Percentiles rank a stretch among this genome's conserved stretches.
Evolutionary conservation across 768 basidiomycete species (phyloP).

Genomic region (Dioszegia aurantiaca): DNA sequence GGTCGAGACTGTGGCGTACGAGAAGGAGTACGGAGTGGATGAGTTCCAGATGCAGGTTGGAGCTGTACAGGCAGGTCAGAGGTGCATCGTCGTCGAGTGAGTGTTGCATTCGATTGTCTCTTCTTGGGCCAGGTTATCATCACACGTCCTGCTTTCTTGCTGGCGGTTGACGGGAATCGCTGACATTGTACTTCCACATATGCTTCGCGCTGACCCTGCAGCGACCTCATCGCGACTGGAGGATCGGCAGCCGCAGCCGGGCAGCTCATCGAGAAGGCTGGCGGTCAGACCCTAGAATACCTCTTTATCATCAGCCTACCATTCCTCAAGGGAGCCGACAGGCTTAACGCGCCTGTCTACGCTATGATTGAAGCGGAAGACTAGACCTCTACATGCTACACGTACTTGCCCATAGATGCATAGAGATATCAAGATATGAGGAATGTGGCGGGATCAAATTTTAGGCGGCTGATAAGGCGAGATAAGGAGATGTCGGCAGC

Average conservation of each 20-base stretch:
- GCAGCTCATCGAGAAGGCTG: conserved; percentile 75
- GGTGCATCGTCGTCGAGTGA: conserved; percentile 76
- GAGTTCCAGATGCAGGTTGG: conserved; percentile 93
- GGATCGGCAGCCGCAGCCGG: conserved; percentile 93
- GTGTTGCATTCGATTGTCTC: no score
- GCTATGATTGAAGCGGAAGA: conserved; percentile 79
- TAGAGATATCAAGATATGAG: not conserved
- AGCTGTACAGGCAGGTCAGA: conserved; percentile 76
- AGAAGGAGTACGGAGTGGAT: conserved; percentile 93
- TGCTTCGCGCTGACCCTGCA: conserved; percentile 22
- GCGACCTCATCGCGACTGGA: conserved; percentile 91
- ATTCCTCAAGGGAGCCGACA: conserved; percentile 60
- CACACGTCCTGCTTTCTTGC: no score
- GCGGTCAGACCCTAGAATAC: conserved; percentile 84
- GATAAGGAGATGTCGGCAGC: conserved; percentile 10
- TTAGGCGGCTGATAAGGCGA: conserved; percentile 6
- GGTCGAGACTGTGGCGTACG: conserved; percentile 69
- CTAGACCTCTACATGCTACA: conserved; percentile 35
- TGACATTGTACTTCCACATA: no score
- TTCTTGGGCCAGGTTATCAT: no score
- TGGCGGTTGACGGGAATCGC: no score
- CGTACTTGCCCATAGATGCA: not conserved
- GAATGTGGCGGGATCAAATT: conserved; percentile 2
- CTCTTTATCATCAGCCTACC: conserved; percentile 80
- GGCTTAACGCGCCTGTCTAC: conserved; percentile 83